phyloP scores from a whole-genome alignment of 352 stramenopile species.

The Pythium insidiosum region DNA sequence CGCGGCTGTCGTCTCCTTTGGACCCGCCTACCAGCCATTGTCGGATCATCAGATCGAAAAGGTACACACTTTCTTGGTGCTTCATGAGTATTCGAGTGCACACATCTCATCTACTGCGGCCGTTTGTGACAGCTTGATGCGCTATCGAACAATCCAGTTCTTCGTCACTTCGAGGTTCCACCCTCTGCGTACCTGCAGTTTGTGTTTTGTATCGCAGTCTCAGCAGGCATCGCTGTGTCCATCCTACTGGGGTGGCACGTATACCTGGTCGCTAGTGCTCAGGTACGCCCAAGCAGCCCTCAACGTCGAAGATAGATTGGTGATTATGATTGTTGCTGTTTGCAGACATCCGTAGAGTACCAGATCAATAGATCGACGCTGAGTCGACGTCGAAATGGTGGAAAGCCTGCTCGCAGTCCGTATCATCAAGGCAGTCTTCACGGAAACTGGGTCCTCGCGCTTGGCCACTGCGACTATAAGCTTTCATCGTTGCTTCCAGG shows the following conservation, averaged over 20 bases:
- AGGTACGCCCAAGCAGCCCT: too few species aligned
- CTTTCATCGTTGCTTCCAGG: constrained; percentile 50
- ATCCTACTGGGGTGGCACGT: constrained; percentile 61
- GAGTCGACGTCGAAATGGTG: constrained; percentile 36
- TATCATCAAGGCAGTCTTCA: constrained; percentile 56
- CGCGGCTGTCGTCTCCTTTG: constrained; percentile 45
- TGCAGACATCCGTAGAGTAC: constrained; percentile 70
- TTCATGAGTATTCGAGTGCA: constrained; percentile 9
- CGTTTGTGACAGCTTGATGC: not conserved
- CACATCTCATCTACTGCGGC: too few species aligned
- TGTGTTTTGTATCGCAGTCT: constrained; percentile 54
- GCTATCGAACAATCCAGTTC: too few species aligned
- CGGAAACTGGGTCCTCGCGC: constrained; percentile 75
- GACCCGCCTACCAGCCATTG: constrained; percentile 43
- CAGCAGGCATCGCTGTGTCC: constrained; percentile 47
- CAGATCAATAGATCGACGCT: constrained; percentile 68
- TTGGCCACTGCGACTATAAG: constrained; percentile 53
- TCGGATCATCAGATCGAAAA: constrained; percentile 43
- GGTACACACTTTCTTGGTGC: constrained; percentile 20
- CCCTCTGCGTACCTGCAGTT: constrained; percentile 48
- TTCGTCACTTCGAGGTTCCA: constrained; percentile 7
- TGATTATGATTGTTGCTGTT: too few species aligned
- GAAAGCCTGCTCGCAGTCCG: constrained; percentile 45
- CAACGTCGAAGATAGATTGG: too few species aligned
- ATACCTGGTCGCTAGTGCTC: constrained; percentile 68